phyloP scores from a whole-genome alignment of 2,329 filamentous ascomycete species.

The Aspergillus ochraceus region DNA sequence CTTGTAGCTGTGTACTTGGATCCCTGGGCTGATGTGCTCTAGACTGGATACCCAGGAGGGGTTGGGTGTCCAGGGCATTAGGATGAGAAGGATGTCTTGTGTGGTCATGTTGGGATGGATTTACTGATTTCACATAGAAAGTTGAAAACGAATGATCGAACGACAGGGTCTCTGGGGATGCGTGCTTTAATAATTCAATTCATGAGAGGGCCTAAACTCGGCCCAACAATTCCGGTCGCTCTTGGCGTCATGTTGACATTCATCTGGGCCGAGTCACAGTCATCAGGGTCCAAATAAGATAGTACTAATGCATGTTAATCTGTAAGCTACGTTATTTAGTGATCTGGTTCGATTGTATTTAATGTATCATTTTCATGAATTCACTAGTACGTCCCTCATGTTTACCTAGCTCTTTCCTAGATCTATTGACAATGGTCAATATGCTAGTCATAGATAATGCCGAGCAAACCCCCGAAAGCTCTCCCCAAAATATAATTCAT shows the following conservation, averaged over 20 bases:
- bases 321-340: background rate
- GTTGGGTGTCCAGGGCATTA: background rate
- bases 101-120: background rate
- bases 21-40: background rate
- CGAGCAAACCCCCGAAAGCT: background rate
- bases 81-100: background rate
- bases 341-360: background rate
- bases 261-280: no score
- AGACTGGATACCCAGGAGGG: background rate
- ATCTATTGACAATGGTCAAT: background rate
- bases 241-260: background rate
- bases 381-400: no score
- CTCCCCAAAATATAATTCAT: background rate
- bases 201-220: background rate
- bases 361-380: no score
- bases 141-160: background rate
- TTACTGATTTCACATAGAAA: background rate
- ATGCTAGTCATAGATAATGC: background rate
- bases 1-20: background rate
- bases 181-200: background rate
- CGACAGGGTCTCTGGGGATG: background rate
- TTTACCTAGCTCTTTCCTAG: background rate
- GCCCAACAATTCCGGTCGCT: background rate
- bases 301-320: no score
- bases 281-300: no score